Conservation (phyloP, 2,329 filamentous ascomycete species). For the Alternaria infectoria region DNA sequence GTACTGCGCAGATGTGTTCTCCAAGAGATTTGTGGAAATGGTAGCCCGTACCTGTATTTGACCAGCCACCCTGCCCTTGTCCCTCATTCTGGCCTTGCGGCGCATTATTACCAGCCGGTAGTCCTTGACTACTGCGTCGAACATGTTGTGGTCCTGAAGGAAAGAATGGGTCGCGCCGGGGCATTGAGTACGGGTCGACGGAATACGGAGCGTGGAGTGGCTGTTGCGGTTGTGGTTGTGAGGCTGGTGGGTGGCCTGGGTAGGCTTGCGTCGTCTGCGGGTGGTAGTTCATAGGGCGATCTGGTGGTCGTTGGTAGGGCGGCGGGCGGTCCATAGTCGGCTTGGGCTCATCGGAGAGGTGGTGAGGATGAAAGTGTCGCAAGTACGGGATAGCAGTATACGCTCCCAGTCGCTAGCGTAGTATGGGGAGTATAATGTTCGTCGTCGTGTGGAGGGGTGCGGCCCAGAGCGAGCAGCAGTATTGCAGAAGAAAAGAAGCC, state of each 20-base stretch:
- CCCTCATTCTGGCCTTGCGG: conserved; percentile 39
- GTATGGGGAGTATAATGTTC: not conserved
- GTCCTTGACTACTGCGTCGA: conserved; percentile 51
- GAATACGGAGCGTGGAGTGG: conserved; percentile 54
- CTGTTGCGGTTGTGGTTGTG: conserved; percentile 36
- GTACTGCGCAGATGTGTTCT: not conserved
- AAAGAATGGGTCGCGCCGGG: conserved; percentile 56
- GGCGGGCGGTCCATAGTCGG: conserved; percentile 49
- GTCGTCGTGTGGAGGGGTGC: not conserved
- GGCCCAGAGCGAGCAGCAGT: not conserved
- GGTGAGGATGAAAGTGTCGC: not conserved
- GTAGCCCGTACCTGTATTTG: conserved; percentile 45
- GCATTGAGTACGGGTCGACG: conserved; percentile 54
- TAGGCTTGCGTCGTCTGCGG: conserved; percentile 31
- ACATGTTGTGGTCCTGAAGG: conserved; percentile 44
- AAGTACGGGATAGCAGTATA: not conserved
- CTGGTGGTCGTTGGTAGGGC: conserved; percentile 47
- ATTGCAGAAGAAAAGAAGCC: conserved; percentile 4
- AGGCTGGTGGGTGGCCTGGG: conserved; percentile 44
- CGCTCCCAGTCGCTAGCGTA: not conserved
- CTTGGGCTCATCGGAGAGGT: conserved; percentile 20
- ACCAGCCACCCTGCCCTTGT: conserved; percentile 44
- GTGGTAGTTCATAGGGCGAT: conserved; percentile 57
- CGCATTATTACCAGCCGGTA: conserved; percentile 38
- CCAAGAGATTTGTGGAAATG: conserved; percentile 6